A percentile compares a stretch with the other conserved stretches of the same genome.
Conservation (phyloP, 2,329 filamentous ascomycete genomes). For the Fusarium coffeatum region DNA sequence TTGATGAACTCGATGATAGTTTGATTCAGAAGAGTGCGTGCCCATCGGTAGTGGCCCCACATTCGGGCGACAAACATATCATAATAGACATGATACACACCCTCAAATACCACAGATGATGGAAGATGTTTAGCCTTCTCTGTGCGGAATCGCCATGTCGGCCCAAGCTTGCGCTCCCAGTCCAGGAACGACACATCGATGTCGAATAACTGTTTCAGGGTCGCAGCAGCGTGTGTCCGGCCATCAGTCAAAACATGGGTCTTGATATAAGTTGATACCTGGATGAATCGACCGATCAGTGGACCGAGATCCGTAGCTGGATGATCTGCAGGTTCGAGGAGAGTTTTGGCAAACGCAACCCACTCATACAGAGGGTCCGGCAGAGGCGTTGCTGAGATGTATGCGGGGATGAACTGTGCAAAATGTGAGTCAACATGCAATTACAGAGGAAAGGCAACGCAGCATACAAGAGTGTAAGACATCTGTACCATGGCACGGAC, state of each 20-base stretch:
- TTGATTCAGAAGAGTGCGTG: conserved; percentile 65
- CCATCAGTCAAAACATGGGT: conserved; percentile 54
- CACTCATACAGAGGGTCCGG: conserved; percentile 59
- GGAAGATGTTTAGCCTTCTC: conserved; percentile 51
- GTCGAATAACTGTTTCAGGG: conserved; percentile 55
- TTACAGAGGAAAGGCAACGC: not conserved
- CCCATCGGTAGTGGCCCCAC: conserved; percentile 71
- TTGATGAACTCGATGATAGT: conserved; percentile 58
- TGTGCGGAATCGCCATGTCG: conserved; percentile 54
- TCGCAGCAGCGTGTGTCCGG: conserved; percentile 48
- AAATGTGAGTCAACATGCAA: conserved; percentile 18
- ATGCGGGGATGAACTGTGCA: conserved; percentile 58
- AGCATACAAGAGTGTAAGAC: conserved; percentile 65
- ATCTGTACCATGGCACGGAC: conserved; percentile 66
- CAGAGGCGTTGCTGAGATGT: conserved; percentile 54
- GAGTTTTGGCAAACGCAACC: conserved; percentile 53
- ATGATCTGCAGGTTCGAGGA: conserved; percentile 53
- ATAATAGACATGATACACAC: conserved; percentile 66
- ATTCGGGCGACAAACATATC: conserved; percentile 65
- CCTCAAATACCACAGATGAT: conserved; percentile 60
- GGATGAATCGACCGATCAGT: conserved; percentile 55
- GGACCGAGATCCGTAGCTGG: conserved; percentile 57
- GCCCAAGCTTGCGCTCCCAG: conserved; percentile 53
- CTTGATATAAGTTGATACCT: conserved; percentile 53
- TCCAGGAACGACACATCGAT: conserved; percentile 55